Base-by-base conservation (phyloP, 352 stramenopile species). In the Phytophthora melonis region DNA sequence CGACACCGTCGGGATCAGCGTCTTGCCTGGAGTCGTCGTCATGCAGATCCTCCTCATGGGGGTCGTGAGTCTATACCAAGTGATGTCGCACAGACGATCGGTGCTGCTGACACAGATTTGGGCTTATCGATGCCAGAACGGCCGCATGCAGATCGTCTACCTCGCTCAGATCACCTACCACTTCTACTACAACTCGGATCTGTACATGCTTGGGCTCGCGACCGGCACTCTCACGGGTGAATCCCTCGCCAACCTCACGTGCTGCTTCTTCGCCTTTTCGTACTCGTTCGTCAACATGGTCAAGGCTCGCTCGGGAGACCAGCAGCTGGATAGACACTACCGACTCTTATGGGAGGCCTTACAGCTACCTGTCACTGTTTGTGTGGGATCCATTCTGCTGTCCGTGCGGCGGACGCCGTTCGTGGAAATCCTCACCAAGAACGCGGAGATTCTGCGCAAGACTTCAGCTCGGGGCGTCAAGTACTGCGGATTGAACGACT, bases 41-140 rank as follows among this genome's bases (percentile, higher is more conserved):
- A 9, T 56, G n/a, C 68, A 71, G 30, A 56, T 75, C 3, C 50
- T 75, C 11, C 18, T 60, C 49, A 63, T 67, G 60, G 61, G 68
- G 1, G 30, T 66, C 14, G 19, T 75, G 6, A 66, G 47, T 23
- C 27, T 75, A 0, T 70, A 75, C 39, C 61, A 71, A n/a, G 53
- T 45, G 25, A 75, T 75, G 62, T 34, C 47, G 16, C 62, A 64
- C 56, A 65, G 54, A 3, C 56, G 68, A 54, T 75, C 68, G 1
- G 68, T 67, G 45, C 61, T 75, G 18, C 54, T 77, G 1, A 77
- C 70, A 3, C 70, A 78, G 53, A 78, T 78, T 19, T 78, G 66
- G 65, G 60, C 66, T 6, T 78, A 78, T 23, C 56, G 62, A 7
- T 78, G 66, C 47, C 71, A 78, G 36, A 75, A 63, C 10, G 71